Evolutionary conservation across 2,329 filamentous ascomycete species (phyloP), one percentile per base, ranked within the genome.

Genomic region (Colletotrichum caudatum): DNA sequence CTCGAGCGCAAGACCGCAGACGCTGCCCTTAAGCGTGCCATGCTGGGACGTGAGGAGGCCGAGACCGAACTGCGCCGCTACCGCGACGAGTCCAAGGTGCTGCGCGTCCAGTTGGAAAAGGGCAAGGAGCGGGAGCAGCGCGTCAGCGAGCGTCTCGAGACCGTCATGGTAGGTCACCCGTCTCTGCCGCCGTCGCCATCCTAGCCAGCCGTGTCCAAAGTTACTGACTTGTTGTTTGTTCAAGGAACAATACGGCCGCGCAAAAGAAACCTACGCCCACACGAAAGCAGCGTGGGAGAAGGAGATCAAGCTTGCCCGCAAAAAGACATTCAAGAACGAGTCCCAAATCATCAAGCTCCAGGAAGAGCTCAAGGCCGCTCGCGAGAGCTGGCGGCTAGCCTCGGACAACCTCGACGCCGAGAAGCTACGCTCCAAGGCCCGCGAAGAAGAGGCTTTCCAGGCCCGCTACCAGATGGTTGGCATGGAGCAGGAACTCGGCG

Each of bases 301-400:
- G 78, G 92, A 94, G 79, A 90, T 93, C 54, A 87, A 91, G 66
- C 86, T 89, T 67, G 87, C 89, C 12, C 85, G 91, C 61, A 94
- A 94, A 76, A 92, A 94, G 76, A 90, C 90, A 2, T 93, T 93
- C 85, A 93, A 93, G 78, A 87, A 89, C n/a, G 91, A 93, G 75
- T 93, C 91, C 3, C 81, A 84, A 14, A 86, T 91, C 41, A 88
- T 93, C 76, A 93, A 93, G 78, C 79, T 92, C n/a, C 91, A 93
- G 78, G 92, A 93, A 76, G 91, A 94, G 76, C 85, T 93, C 74
- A 93, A 93, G 78, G 82, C 88, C 0, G 83, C 88, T 63, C 87
- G 90, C 56, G 81, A 81, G 35, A 81, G 83, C n/a, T 81, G 86
- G 62, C 89, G 88, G 74, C 82, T 86, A 9, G 82, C 84, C 33